Evolutionary conservation across 176 grass and related monocot species (phyloP), one percentile per base, ranked within the genome.

Genomic region (Rhynchospora breviuscula): DNA sequence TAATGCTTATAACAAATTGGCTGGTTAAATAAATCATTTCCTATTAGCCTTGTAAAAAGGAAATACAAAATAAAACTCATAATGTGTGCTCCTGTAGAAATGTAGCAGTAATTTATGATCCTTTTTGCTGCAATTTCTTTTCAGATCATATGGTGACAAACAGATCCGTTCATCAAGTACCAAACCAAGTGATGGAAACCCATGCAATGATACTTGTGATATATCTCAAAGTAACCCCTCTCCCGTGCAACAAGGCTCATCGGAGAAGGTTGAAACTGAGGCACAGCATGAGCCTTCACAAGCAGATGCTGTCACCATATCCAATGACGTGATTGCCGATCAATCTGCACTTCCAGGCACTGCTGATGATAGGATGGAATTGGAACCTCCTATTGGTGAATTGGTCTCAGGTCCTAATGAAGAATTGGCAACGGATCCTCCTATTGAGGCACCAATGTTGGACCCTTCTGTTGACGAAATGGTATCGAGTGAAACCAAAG

Each of bases 121-220:
- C 60, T 84, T 81, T 73, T 67, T 64, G 62, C 79, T 80, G 71
- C 40, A 59, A 70, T 89, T 56, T 59, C 65, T 88, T 51, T 88
- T 81, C 84, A 97, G 94, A 84, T 92, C 85, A 85, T 91, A 92
- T 80, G 67, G 35, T 86, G 90, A 87, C 65, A 94, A 19, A 51
- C 85, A 77, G 63, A 91, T 63, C 78, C 78, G 61, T 83, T 73
- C 80, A 79, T 82, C 81, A 88, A 70, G 63, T 79, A 70, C 62
- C 29, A 91, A 89, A 65, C 1, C 67, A 77, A 84, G 49, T 67
- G 62, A 59, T 83, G 88, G 75, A 49, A 87, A 84, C 46, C 59
- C 79, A 49, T 60, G 78, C 64, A 40, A 58, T 44, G 71, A 83
- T 78, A 82, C 66, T 14, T 33, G 79, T 46, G 79, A 40, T 4